Percentiles rank a stretch among this genome's conserved stretches.
These are phyloP conservation scores for Penicillium janthinellum DNA, from an alignment of 2,329 filamentous ascomycete species.

Conservation along the genomic window DNA sequence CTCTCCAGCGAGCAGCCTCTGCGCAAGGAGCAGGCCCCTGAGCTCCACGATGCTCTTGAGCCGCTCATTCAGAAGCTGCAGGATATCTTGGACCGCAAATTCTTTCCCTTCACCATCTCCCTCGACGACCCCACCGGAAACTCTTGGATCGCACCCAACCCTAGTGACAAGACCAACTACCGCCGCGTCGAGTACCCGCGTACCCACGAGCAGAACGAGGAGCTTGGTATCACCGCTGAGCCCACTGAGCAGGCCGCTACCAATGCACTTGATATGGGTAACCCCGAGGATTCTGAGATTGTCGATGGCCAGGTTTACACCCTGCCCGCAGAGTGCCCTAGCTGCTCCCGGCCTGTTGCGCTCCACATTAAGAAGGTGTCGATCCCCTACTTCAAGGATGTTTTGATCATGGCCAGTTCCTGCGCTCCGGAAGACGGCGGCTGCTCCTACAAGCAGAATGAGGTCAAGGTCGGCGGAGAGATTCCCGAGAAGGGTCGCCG, in stretches of 20 bases:
- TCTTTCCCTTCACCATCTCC: conserved; percentile 84
- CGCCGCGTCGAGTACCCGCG: conserved; percentile 80
- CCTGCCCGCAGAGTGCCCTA: conserved; percentile 89
- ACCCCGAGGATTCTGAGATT: conserved; percentile 74
- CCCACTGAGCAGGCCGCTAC: conserved; percentile 34
- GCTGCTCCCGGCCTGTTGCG: conserved; percentile 79
- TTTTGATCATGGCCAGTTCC: conserved; percentile 42
- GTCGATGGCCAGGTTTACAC: conserved; percentile 89
- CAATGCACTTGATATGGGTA: conserved; percentile 43
- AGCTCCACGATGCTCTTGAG: conserved; percentile 75
- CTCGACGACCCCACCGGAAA: conserved; percentile 93
- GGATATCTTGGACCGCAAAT: conserved; percentile 74
- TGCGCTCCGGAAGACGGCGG: conserved; percentile 5
- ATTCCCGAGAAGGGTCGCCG: conserved; percentile 73
- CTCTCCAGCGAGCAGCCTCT: conserved; percentile 79
- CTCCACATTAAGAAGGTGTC: conserved; percentile 93
- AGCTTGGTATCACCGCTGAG: conserved; percentile 69
- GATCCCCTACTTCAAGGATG: conserved; percentile 97
- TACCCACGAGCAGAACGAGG: conserved; percentile 81
- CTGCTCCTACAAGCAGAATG: conserved; percentile 93
- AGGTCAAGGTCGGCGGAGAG: conserved; percentile 95
- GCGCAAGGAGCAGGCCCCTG: conserved; percentile 74
- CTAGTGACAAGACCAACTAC: conserved; percentile 77
- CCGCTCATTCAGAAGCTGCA: conserved; percentile 72
- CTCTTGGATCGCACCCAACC: conserved; percentile 90